A percentile compares a stretch with the other conserved stretches of the same genome.
These are phyloP conservation scores for Blastomyces percursus DNA, from an alignment of 2,329 filamentous ascomycete genomes.

Conservation along the genomic window DNA sequence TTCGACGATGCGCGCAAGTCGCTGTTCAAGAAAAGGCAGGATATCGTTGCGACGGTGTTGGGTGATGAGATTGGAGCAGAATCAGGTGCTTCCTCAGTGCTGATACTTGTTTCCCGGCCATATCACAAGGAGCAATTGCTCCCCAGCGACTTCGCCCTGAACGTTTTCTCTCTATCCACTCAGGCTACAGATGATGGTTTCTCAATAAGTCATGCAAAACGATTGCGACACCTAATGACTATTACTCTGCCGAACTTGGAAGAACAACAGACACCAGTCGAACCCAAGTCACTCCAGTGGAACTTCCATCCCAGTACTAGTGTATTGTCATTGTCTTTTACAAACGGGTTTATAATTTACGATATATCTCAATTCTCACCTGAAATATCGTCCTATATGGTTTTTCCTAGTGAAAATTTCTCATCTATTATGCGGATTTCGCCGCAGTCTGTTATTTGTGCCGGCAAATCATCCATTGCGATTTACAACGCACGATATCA, in stretches of 20 bases:
- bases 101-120: constrained; percentile 33
- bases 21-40: constrained; percentile 31
- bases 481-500: constrained; percentile 39
- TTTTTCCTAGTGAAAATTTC: constrained; percentile 28
- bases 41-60: constrained; percentile 28
- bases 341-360: constrained; percentile 31
- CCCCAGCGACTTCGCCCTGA: constrained; percentile 29
- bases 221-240: constrained; percentile 29
- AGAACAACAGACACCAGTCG: constrained; percentile 18
- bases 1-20: constrained; percentile 33
- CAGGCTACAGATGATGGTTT: constrained; percentile 15
- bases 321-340: constrained; percentile 31
- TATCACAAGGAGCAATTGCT: constrained; percentile 19
- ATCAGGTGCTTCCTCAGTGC: constrained; percentile 26
- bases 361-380: constrained; percentile 36
- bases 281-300: constrained; percentile 25
- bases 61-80: constrained; percentile 22
- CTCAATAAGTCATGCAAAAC: constrained; percentile 23
- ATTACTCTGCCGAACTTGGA: constrained; percentile 25
- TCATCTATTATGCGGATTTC: constrained; percentile 36
- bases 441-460: constrained; percentile 32
- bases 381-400: constrained; percentile 28
- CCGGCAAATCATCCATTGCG: constrained; percentile 32
- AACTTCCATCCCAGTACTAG: constrained; percentile 31
- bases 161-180: constrained; percentile 31